phyloP scores from a whole-genome alignment of 306 rosid genomes.

The Castanea sativa region DNA sequence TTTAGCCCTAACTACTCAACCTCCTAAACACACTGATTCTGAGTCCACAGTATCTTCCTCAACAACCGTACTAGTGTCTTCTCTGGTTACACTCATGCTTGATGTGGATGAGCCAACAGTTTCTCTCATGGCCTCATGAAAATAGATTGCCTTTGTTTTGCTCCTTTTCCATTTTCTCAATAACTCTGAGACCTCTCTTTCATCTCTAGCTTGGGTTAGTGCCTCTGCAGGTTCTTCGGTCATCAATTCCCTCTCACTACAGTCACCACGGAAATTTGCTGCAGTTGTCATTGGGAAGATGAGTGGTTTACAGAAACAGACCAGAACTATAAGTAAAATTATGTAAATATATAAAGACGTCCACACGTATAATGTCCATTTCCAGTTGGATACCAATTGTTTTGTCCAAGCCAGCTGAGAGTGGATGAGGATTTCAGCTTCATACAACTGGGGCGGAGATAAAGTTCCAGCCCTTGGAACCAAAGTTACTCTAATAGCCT shows the following conservation, averaged over 20 bases:
- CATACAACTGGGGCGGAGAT: constrained; percentile 61
- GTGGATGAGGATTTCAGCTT: constrained; percentile 54
- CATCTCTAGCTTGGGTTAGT: constrained; percentile 27
- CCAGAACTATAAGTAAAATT: constrained; percentile 35
- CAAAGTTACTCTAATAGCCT: constrained; percentile 46
- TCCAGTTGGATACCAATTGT: constrained; percentile 64
- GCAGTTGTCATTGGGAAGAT: constrained; percentile 19
- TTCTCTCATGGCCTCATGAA: constrained; percentile 32
- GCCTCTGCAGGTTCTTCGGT: constrained; percentile 21
- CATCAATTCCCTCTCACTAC: not conserved
- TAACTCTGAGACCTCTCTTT: constrained; percentile 51
- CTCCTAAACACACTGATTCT: constrained; percentile 55
- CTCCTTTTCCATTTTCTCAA: constrained; percentile 57
- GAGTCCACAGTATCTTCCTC: constrained; percentile 66
- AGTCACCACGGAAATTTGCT: constrained; percentile 10
- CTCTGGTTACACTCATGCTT: constrained; percentile 41
- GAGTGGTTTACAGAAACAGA: constrained; percentile 44
- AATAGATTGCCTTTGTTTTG: constrained; percentile 51
- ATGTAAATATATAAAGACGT: constrained; percentile 47
- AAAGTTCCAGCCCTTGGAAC: constrained; percentile 71
- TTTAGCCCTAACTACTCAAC: not conserved
- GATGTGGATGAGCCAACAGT: constrained; percentile 56
- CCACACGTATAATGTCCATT: constrained; percentile 85
- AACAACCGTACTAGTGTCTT: constrained; percentile 36
- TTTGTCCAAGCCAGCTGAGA: constrained; percentile 64